phyloP scores from a whole-genome alignment of 2,329 filamentous ascomycete genomes.

The Aschersonia sp. region DNA sequence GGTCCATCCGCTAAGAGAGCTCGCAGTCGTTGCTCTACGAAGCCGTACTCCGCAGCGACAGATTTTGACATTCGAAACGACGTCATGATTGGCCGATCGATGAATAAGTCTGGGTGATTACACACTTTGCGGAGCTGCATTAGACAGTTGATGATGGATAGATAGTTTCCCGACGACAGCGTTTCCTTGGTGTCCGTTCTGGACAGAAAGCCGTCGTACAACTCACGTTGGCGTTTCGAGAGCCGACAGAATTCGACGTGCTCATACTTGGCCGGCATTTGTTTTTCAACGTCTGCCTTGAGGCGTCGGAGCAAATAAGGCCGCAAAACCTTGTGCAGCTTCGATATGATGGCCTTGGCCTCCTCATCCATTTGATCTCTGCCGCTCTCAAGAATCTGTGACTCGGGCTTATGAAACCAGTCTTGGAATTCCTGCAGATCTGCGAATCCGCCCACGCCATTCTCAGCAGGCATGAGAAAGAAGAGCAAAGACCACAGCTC shows the following conservation, averaged over 20 bases:
- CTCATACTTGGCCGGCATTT: conserved; percentile 97
- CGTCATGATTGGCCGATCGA: conserved; percentile 90
- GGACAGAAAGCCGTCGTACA: conserved; percentile 94
- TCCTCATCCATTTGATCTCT: conserved; percentile 91
- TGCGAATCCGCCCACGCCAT: conserved; percentile 78
- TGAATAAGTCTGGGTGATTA: conserved; percentile 94
- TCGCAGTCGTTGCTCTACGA: conserved; percentile 55
- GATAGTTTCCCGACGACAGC: conserved; percentile 81
- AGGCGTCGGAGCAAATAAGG: conserved; percentile 83
- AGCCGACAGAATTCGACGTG: conserved; percentile 92
- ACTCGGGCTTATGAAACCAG: conserved; percentile 89
- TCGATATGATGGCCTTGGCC: conserved; percentile 78
- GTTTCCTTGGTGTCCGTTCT: conserved; percentile 81
- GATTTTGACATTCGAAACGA: conserved; percentile 86
- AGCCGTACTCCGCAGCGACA: conserved; percentile 57
- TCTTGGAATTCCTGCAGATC: conserved; percentile 93
- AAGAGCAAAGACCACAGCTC: conserved; percentile 95
- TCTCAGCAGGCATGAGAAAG: conserved; percentile 87
- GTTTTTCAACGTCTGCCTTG: conserved; percentile 96
- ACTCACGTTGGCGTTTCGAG: conserved; percentile 85
- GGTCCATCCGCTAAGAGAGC: conserved; percentile 47
- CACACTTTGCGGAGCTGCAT: conserved; percentile 97
- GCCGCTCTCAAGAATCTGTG: conserved; percentile 90
- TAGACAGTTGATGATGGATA: conserved; percentile 95
- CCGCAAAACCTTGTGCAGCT: conserved; percentile 84